phyloP scores from a whole-genome alignment of 2,329 filamentous ascomycete genomes.

The Calonectria leucothoes region DNA sequence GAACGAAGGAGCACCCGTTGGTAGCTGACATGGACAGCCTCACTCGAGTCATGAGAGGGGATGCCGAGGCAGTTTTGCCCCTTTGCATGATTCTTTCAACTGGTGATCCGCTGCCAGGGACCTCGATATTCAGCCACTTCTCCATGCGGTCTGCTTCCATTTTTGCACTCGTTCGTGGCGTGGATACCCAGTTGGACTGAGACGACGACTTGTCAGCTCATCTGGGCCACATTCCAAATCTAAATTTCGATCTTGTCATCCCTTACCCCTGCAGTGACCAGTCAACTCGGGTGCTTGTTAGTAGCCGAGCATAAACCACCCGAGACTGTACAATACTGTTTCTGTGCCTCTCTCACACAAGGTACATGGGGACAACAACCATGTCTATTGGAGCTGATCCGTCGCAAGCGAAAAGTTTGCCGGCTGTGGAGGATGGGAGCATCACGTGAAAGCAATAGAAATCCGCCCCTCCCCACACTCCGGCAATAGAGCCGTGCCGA shows the following conservation, averaged over 20 bases:
- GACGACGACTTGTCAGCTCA: conserved; percentile 29
- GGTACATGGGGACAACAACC: conserved; percentile 20
- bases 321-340: conserved; percentile 7
- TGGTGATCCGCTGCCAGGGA: background rate
- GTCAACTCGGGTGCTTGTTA: conserved; percentile 20
- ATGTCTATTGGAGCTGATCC: conserved; percentile 21
- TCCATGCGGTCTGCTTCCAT: background rate
- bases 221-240: conserved; percentile 34
- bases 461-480: conserved; percentile 11
- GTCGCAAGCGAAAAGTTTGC: conserved; percentile 23
- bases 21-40: conserved; percentile 15
- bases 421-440: conserved; percentile 19
- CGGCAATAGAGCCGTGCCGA: conserved; percentile 18
- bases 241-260: conserved; percentile 32
- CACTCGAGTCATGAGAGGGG: background rate
- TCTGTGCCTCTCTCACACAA: background rate
- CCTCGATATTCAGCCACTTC: background rate
- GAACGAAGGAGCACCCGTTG: conserved; percentile 6
- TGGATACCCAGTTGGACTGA: conserved; percentile 26
- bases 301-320: conserved; percentile 18
- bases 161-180: conserved; percentile 7
- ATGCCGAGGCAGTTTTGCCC: conserved; percentile 10
- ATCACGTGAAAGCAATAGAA: conserved; percentile 17
- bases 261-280: conserved; percentile 27
- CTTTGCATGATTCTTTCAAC: background rate